Base-by-base conservation (phyloP, 257 asterid species). In the Forsythia suspensa region DNA sequence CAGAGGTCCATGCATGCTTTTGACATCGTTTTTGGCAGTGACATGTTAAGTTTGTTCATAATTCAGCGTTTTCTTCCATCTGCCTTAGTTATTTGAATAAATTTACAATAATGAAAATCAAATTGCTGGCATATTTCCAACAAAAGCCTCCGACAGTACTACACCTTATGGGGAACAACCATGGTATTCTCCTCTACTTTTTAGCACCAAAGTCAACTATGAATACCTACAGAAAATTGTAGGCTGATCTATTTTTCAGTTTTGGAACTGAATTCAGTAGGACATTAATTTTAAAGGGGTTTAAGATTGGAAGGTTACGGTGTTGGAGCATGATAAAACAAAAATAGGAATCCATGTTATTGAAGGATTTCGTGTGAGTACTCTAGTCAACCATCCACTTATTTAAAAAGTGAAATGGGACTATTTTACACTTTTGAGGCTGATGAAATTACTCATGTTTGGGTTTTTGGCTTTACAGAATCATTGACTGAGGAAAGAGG, bases 401-500 rank as follows among this genome's bases (percentile, higher is more conserved):
- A 63, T 24, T 10, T 63, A 43, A 46, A 63, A 65, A 11, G 41
- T 38, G 52, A 76, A 38, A 42, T 3, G 43, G 40, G 79, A 66
- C 57, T n/a, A 10, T n/a, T 48, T 16, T 43, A 39, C 36, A 66
- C 68, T 39, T 72, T 72, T 66, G 55, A 66, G 39, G 76, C 20
- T 48, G 51, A 39, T 11, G 40, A 68, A 72, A 66, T 66, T 72
- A 65, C 12, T 57, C 44, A 65, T 48, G 41, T 41, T 72, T 21
- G 16, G 52, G 29, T 71, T 39, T n/a, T 71, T 42, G 36, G 73
- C 29, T 21, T 12, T 34, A 43, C n/a, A 67, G 43, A 68, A 16
- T 34, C 71, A 76, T 12, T 59, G 77, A 71, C 55, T 8, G 77
- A 72, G 67, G 80, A 18, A 68, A 77, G 71, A 77, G 38, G 42